Percentiles rank a stretch among this genome's conserved stretches.
Conservation (phyloP, 208 protist species). For the Leishmania guyanensis region DNA sequence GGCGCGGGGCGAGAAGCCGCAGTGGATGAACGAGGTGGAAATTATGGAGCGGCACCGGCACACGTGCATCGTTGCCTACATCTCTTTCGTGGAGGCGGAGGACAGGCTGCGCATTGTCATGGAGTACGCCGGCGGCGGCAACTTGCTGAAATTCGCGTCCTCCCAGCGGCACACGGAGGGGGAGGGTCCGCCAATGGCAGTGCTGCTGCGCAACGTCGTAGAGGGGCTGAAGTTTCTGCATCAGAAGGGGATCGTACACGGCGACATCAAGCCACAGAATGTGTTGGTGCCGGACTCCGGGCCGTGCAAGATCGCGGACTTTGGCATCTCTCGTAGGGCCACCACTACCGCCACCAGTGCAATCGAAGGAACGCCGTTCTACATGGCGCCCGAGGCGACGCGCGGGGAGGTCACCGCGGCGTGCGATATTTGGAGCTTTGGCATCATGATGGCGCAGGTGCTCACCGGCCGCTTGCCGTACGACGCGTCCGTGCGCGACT, state of each 20-base stretch:
- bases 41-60: conserved; percentile 67
- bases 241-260: conserved; percentile 64
- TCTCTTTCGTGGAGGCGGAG: conserved; percentile 54
- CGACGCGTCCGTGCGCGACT: conserved; percentile 28
- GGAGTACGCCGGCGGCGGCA: conserved; percentile 85
- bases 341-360: conserved; percentile 29
- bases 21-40: conserved; percentile 52
- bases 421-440: conserved; percentile 85
- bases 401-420: conserved; percentile 37
- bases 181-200: conserved; percentile 30
- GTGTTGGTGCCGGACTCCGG: conserved; percentile 66
- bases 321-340: conserved; percentile 69
- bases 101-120: conserved; percentile 66
- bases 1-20: conserved; percentile 5
- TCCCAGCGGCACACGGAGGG: conserved; percentile 19
- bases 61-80: conserved; percentile 96
- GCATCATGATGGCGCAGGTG: conserved; percentile 76
- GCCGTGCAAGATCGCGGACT: conserved; percentile 84
- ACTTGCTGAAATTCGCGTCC: conserved; percentile 54
- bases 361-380: conserved; percentile 66
- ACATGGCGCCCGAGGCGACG: conserved; percentile 76
- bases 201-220: conserved; percentile 55
- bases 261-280: conserved; percentile 90
- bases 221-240: conserved; percentile 84
- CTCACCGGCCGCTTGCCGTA: conserved; percentile 65